A percentile compares a stretch with the other conserved stretches of the same genome.
Conservation (phyloP, 495 filamentous ascomycete species). For the Staphylotrichum longicolle region DNA sequence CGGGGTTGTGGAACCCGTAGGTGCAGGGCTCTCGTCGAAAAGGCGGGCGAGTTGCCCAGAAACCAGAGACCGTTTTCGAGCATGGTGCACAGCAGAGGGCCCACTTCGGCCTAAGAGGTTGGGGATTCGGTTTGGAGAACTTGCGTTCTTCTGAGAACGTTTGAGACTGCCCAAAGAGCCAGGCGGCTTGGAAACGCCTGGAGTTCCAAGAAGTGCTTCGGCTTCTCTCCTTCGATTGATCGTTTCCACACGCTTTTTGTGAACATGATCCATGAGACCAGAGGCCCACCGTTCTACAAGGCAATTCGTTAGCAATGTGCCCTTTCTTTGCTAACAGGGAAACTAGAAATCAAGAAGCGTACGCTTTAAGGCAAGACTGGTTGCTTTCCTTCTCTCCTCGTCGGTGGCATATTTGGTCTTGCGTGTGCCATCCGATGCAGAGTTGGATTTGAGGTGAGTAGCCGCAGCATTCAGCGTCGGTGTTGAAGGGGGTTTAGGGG, state of each 20-base stretch:
- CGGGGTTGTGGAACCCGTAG: neutral
- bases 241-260: conserved; percentile 19
- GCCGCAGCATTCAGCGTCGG: neutral
- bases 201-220: neutral
- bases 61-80: neutral
- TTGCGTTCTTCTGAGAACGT: neutral
- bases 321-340: neutral
- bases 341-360: neutral
- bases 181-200: neutral
- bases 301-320: neutral
- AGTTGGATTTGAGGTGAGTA: neutral
- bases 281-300: conserved; percentile 28
- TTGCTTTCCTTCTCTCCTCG: conserved; percentile 24
- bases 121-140: neutral
- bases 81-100: neutral
- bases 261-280: conserved; percentile 26
- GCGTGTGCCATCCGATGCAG: neutral
- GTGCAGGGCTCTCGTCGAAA: conserved; percentile 2
- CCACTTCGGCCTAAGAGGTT: neutral
- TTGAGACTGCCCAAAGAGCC: neutral
- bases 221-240: conserved; percentile 10
- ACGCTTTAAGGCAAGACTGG: conserved; percentile 22
- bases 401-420: conserved; percentile 18
- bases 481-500: neutral
- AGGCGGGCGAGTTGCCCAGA: conserved; percentile 3